Conservation (phyloP, 179 eudicot species). For the Patellifolia procumbens region DNA sequence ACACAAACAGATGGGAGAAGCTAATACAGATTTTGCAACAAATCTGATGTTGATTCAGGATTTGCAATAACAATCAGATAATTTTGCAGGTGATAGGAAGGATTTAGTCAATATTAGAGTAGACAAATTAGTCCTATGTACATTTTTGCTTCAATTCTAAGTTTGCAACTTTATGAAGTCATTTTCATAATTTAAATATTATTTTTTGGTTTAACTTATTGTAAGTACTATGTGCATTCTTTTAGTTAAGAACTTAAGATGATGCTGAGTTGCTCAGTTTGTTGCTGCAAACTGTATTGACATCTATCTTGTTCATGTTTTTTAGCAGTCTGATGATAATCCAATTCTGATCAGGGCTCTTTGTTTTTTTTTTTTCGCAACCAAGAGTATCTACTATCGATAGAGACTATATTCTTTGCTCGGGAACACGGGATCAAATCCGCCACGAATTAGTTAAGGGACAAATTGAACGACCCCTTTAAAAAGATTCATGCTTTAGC, state of each 20-base stretch:
- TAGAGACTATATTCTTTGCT: no score
- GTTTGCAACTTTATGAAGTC: slow-evolving; percentile 27
- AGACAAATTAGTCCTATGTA: slow-evolving; percentile 17
- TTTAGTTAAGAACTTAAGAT: slow-evolving; percentile 29
- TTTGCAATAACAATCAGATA: slow-evolving; percentile 15
- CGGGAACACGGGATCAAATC: no score
- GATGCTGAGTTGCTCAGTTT: slow-evolving; percentile 11
- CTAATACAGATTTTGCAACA: slow-evolving; percentile 31
- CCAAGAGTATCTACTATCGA: no score
- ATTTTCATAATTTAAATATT: slow-evolving; percentile 19
- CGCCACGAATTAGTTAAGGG: no score
- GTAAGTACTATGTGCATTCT: slow-evolving; percentile 24
- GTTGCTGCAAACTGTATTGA: slow-evolving; percentile 13
- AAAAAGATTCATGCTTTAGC: neutral
- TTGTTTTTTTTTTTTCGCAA: no score
- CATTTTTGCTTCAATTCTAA: slow-evolving; percentile 29
- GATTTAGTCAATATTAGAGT: slow-evolving; percentile 21
- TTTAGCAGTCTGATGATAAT: neutral
- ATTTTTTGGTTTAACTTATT: neutral
- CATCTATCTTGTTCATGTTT: neutral
- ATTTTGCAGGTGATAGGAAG: slow-evolving; percentile 24
- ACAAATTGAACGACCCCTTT: no score
- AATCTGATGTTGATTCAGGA: slow-evolving; percentile 12
- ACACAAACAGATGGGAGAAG: slow-evolving; percentile 2
- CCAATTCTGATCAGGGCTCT: neutral